A percentile compares a stretch with the other conserved stretches of the same genome.
Evolutionary conservation across 306 rosid species (phyloP).

Genomic region (Trifolium fragiferum): DNA sequence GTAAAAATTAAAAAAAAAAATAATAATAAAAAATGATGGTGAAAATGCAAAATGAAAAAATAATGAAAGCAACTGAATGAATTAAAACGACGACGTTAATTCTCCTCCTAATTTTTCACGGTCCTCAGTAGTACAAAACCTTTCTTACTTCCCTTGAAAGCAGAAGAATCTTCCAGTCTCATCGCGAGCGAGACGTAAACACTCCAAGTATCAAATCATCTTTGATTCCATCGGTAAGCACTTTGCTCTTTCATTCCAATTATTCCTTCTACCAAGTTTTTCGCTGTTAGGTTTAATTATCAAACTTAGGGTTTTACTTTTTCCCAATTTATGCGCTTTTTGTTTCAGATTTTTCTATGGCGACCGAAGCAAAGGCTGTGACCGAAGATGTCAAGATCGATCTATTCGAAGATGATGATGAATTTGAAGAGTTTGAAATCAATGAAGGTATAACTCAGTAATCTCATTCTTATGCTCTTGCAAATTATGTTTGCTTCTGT

Average conservation of each 20-base stretch:
- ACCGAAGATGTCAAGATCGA: conserved; percentile 82
- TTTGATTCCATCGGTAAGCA: too few species aligned
- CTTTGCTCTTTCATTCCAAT: background rate
- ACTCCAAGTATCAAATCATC: too few species aligned
- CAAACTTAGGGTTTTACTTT: conserved; percentile 35
- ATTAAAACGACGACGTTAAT: background rate
- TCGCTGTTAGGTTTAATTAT: background rate
- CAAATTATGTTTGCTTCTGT: background rate
- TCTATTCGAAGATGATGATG: conserved; percentile 88
- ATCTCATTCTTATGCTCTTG: background rate
- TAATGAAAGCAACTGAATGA: background rate
- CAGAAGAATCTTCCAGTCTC: conserved; percentile 4
- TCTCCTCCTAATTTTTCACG: background rate
- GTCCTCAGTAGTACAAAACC: background rate
- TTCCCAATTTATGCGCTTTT: background rate
- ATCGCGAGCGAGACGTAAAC: background rate
- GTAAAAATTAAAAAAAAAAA: too few species aligned
- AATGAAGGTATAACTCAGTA: conserved; percentile 56
- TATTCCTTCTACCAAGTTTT: background rate
- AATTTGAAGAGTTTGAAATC: conserved; percentile 85
- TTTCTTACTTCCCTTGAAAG: background rate
- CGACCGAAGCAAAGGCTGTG: conserved; percentile 66
- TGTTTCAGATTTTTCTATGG: conserved; percentile 55
- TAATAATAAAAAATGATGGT: too few species aligned
- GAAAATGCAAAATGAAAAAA: background rate